Percentiles rank a stretch among this genome's conserved stretches.
Conservation (phyloP, 768 basidiomycete genomes). For the Phaeolepiota aurea region DNA sequence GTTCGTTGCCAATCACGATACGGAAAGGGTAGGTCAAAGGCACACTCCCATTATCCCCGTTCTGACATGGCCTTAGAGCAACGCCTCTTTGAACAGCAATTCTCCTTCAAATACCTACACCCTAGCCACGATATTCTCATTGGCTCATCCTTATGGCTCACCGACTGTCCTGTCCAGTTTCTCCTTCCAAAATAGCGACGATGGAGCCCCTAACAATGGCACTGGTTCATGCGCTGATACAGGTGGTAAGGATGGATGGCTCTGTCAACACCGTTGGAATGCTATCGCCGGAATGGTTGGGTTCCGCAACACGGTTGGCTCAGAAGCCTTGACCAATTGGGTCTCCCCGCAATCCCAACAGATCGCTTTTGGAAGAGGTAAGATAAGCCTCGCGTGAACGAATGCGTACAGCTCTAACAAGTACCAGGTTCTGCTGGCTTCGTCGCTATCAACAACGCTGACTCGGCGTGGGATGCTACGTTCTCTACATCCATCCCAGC, state of each 20-base stretch:
- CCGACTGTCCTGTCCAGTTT: constrained; percentile 59
- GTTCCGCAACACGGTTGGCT: constrained; percentile 52
- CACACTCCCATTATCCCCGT: no score
- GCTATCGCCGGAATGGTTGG: constrained; percentile 55
- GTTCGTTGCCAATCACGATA: constrained; percentile 66
- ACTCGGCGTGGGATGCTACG: constrained; percentile 43
- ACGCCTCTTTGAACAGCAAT: constrained; percentile 44
- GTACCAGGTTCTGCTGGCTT: constrained; percentile 43
- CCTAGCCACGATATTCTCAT: constrained; percentile 51
- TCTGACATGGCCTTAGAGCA: no score
- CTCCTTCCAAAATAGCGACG: constrained; percentile 38
- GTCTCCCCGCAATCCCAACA: constrained; percentile 46
- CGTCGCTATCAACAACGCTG: constrained; percentile 61
- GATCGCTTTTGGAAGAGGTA: constrained; percentile 62
- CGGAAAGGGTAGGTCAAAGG: constrained; percentile 52
- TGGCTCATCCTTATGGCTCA: constrained; percentile 61
- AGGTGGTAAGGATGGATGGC: constrained; percentile 47
- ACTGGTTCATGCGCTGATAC: constrained; percentile 41
- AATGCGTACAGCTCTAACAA: not conserved
- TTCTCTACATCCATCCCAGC: constrained; percentile 53
- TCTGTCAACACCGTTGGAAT: constrained; percentile 57
- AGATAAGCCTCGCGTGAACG: no score
- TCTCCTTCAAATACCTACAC: constrained; percentile 59
- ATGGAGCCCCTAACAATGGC: constrained; percentile 54
- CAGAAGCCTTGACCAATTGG: constrained; percentile 45